phyloP scores from a whole-genome alignment of 2,329 filamentous ascomycete genomes.

The Lasiodiplodia hormozganensis region DNA sequence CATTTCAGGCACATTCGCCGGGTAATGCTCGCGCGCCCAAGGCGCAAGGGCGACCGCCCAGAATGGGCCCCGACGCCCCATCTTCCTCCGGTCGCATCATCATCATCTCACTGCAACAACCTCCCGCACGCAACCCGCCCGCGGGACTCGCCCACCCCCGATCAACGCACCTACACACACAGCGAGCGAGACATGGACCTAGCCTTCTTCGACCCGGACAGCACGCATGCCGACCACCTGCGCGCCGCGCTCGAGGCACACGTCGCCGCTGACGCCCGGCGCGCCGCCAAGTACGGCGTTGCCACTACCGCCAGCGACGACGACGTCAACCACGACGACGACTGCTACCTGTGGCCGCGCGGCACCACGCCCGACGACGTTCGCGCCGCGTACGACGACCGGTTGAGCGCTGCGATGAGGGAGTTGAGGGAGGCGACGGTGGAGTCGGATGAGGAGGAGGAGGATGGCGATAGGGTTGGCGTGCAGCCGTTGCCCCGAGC shows the following conservation, averaged over 20 bases:
- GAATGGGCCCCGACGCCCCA: not conserved
- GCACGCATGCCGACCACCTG: constrained; percentile 6
- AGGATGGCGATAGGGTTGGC: not conserved
- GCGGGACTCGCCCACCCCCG: not conserved
- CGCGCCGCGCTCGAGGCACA: not conserved
- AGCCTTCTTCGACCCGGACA: constrained; percentile 19
- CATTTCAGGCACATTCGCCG: not conserved
- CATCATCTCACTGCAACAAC: not conserved
- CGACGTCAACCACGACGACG: not conserved
- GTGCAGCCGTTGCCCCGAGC: not conserved
- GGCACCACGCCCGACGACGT: constrained; percentile 15
- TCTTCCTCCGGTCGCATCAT: not conserved
- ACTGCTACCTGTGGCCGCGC: not conserved
- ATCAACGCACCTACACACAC: not conserved
- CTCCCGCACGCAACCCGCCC: not conserved
- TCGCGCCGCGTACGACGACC: constrained; percentile 3
- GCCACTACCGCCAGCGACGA: not conserved
- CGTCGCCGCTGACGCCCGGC: not conserved
- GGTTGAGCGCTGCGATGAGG: not conserved
- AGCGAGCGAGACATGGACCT: not conserved
- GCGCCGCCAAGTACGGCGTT: constrained; percentile 10
- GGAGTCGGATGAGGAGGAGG: not conserved
- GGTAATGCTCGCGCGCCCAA: no score
- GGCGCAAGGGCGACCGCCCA: not conserved
- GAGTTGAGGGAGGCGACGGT: constrained; percentile 12